Base-by-base conservation (phyloP, 208 protist species). In the Angomonas ambiguus region DNA sequence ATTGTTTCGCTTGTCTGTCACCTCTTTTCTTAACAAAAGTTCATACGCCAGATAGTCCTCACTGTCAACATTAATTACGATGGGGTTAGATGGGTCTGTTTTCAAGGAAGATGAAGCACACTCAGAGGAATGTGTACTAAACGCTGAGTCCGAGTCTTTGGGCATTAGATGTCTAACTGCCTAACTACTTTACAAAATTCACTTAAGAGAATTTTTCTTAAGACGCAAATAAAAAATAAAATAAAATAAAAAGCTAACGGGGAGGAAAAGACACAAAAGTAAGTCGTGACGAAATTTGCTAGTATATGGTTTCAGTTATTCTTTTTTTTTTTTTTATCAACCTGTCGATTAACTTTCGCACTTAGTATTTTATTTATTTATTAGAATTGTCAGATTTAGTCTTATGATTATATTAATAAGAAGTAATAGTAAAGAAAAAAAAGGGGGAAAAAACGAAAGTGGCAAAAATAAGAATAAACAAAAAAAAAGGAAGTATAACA, bases 401-500 rank as follows among this genome's bases (percentile, higher is more conserved):
- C n/a, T n/a, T n/a, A n/a, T n/a, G n/a, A n/a, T n/a, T n/a, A n/a
- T n/a, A n/a, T n/a, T n/a, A n/a, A n/a, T n/a, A n/a, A n/a, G n/a
- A n/a, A n/a, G n/a, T n/a, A 33, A 60, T 11, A 8, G 5, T 8
- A 6, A 28, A 8, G 8, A 20, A 16, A 67, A 56, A 69, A 51
- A 61, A 69, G 25, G 42, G 38, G 62, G 41, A 10, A 2, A 61
- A 56, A 62, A 49, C 32, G 45, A 57, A 41, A 63, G 0, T 1
- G 51, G 25, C 45, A 51, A 66, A 41, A 60, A 62, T 25, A 32
- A 48, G 20, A 32, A 49, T 51, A 59, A 11, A 13, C 30, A 70
- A 58, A 58, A 58, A 55, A 56, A 64, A 74, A 64, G 31, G 59
- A 27, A 27, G 28, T 2, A 68, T 13, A 28, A 10, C 58, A 0